phyloP scores from a whole-genome alignment of 139 green algal species.

The Edaphochlamys debaryana region DNA sequence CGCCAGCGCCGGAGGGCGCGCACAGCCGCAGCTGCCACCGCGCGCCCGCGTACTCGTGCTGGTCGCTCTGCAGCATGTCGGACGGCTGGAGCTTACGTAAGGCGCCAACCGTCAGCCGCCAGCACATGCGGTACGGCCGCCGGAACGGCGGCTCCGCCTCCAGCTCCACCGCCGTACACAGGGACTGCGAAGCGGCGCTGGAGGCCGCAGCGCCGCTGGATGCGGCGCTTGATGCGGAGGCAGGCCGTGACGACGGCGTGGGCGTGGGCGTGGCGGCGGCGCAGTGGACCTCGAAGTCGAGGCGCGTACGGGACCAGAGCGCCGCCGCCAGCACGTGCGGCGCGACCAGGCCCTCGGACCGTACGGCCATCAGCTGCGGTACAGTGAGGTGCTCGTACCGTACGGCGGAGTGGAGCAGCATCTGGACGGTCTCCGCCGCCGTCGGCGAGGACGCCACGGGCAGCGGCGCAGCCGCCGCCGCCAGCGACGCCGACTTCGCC shows the following conservation, averaged over 20 bases:
- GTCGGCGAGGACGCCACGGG: neutral
- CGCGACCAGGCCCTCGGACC: conserved; percentile 5
- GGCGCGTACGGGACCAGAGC: conserved; percentile 13
- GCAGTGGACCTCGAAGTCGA: neutral
- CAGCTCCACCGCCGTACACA: neutral
- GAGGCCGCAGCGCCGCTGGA: neutral
- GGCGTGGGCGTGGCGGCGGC: too few species aligned
- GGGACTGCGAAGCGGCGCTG: neutral
- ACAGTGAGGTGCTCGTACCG: conserved; percentile 28
- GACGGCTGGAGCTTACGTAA: neutral
- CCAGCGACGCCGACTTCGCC: too few species aligned
- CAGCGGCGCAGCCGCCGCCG: too few species aligned
- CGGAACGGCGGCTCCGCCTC: neutral
- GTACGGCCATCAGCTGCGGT: conserved; percentile 20
- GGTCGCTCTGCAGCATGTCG: conserved; percentile 3
- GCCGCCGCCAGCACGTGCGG: neutral
- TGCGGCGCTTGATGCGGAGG: neutral
- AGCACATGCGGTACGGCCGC: conserved; percentile 30
- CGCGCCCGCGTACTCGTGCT: conserved; percentile 19
- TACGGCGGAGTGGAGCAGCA: conserved; percentile 8
- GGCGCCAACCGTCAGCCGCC: neutral
- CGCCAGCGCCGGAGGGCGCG: neutral
- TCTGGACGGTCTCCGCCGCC: neutral
- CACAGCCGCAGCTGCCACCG: conserved; percentile 25
- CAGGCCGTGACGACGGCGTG: neutral